phyloP scores from a whole-genome alignment of 2,329 filamentous ascomycete species.

The Sporothrix variecibatus region DNA sequence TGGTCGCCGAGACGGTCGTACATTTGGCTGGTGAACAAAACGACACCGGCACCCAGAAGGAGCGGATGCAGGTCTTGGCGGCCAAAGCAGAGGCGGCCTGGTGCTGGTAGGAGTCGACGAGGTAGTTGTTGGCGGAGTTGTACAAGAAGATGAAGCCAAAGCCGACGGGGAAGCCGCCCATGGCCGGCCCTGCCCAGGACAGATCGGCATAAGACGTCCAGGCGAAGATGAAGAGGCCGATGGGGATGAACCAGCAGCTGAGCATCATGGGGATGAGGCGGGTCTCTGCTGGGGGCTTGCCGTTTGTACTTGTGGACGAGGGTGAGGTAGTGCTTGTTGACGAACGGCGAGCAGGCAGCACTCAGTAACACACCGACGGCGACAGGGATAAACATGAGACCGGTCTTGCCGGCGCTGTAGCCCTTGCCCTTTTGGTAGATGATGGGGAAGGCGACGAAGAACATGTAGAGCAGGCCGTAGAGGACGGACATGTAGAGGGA shows the following conservation, averaged over 20 bases:
- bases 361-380: conserved; percentile 70
- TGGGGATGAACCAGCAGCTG: conserved; percentile 70
- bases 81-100: conserved; percentile 80
- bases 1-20: conserved; percentile 70
- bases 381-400: conserved; percentile 84
- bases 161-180: conserved; percentile 71
- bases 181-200: conserved; percentile 69
- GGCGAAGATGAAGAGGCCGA: conserved; percentile 53
- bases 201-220: conserved; percentile 65
- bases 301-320: conserved; percentile 64
- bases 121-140: conserved; percentile 76
- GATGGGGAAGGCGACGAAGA: conserved; percentile 69
- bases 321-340: conserved; percentile 80
- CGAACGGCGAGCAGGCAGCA: conserved; percentile 66
- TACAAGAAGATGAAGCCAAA: conserved; percentile 85
- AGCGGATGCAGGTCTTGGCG: conserved; percentile 77
- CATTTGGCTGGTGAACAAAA: conserved; percentile 83
- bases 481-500: conserved; percentile 83
- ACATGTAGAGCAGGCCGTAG: conserved; percentile 75
- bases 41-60: conserved; percentile 75
- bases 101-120: conserved; percentile 64
- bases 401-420: conserved; percentile 71
- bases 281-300: conserved; percentile 73
- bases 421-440: conserved; percentile 80
- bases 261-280: conserved; percentile 82